Base-by-base conservation (phyloP, 192 early-diverging fungal species). In the Rhizoclosmatium sp. region DNA sequence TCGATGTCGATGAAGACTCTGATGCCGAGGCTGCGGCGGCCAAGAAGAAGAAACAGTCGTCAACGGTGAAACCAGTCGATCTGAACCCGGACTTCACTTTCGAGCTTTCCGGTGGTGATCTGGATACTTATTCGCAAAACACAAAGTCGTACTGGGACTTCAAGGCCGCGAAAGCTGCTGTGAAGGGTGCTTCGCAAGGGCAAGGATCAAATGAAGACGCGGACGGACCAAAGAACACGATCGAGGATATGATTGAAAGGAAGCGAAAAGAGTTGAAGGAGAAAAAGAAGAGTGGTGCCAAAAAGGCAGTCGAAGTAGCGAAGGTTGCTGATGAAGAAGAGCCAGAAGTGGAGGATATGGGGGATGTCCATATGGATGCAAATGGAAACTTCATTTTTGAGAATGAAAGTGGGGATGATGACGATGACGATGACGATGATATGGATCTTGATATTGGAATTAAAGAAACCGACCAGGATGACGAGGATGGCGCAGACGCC, bases 41-140 rank as follows among this genome's bases (percentile, higher is more conserved):
- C 44, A 71, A 69, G 83, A 85, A 80, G 82, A 85, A 81, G 78
- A 41, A 47, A 70, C 86, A 74, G 65, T 80, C 44, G 66, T 68
- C 78, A 70, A 19, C 41, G n/a, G 44, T 41, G 31, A 81, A 82
- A 21, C 70, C 76, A 54, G 82, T 83, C 12, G 91, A 91, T 31
- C 86, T 95, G 58, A 91, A 94, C 71, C 85, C 89, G 9, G 91
- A 84, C 21, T 97, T 97, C 71, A 88, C 90, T 3, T 93, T 97
- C 66, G 92, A 93, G 71, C 79, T 93, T 42, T 93, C 94, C 44
- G 90, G 92, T 62, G 93, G 92, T 67, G 75, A 76, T 47, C 75
- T 76, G 45, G 44, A 51, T 14, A 23, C 65, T 3, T 64, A 78
- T 61, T 3, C 47, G 31, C 31, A 12, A 14, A 49, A 19, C 87